Evolutionary conservation across 1,139 yeast species (phyloP), one percentile per base, ranked within the genome.

Genomic region (Zygosaccharomyces pseudobailii): DNA sequence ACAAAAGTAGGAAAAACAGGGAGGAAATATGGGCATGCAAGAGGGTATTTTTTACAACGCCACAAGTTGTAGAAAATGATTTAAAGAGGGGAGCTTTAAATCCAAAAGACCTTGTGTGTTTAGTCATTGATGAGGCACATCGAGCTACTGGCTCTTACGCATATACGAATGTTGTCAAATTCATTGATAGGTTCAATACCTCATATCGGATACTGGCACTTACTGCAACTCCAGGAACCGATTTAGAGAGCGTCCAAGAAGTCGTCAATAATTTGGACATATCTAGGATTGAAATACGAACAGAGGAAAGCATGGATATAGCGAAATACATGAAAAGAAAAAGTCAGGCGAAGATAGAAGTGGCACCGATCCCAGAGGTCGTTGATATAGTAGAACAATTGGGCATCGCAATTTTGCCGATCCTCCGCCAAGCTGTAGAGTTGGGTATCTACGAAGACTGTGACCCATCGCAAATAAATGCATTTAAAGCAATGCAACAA

Each of bases 81-180:
- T 71, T 94, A 50, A 74, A 79, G 36, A 71, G 80, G 32, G 97
- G 97, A 0, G 70, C 79, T 2, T 69, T 90, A 25, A 79, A 87
- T 58, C 96, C 97, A 0, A 84, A 80, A 55, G 74, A 78, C 28
- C 72, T 94, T 7, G 84, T 80, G 0, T 78, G 95, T 48, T 59
- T 94, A 42, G 92, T 94, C 1, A 75, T 94, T 33, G 99, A 94
- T 68, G 99, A 94, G 70, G 98, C 98, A 0, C 99, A 94, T 66
- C 72, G 96, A 42, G 88, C 97, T 0, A 82, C 84, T 42, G 96
- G 97, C 0, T 84, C 87, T 47, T 90, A 89, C 62, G 86, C 97
- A 0, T 92, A 92, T 58, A 84, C 84, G 44, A 85, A 86, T 50
- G 92, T 92, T 13, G 87, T 87, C 4, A 73, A 79, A 51, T 82